Conservation (phyloP, 345 rosid species). For the Psidium guajava region DNA sequence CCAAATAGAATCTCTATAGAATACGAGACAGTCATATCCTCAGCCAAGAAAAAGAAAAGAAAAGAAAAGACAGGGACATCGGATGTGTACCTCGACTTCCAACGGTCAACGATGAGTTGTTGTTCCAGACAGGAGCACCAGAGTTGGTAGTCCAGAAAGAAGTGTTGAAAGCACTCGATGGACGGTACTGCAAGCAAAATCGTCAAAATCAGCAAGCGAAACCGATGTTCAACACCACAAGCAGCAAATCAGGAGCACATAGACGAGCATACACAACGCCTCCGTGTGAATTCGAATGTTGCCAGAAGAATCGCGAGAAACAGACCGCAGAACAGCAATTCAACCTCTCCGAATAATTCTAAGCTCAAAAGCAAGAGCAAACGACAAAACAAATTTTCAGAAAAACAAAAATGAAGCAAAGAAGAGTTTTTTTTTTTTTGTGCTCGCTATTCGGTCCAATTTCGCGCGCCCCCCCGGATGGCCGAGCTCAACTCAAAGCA, state of each 20-base stretch:
- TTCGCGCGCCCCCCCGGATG: not conserved
- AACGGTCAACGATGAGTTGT: constrained; percentile 66
- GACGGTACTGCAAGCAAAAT: constrained; percentile 33
- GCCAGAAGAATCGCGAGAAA: not conserved
- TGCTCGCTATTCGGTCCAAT: not conserved
- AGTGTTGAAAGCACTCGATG: constrained; percentile 59
- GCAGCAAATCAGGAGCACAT: not conserved
- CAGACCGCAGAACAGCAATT: not conserved
- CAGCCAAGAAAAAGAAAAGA: not conserved
- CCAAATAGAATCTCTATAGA: not conserved
- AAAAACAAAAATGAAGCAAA: not conserved
- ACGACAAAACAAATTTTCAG: not conserved
- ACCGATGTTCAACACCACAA: not conserved
- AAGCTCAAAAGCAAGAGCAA: not conserved
- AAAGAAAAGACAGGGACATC: not conserved
- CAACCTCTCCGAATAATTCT: not conserved
- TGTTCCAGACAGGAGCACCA: constrained; percentile 78
- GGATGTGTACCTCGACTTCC: constrained; percentile 58
- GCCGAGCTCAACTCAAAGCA: not conserved
- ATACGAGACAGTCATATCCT: not conserved
- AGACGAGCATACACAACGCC: not conserved
- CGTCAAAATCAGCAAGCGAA: not conserved
- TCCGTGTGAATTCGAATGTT: not conserved
- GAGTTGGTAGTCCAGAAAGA: constrained; percentile 73
- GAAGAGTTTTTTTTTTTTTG: not conserved